Base-by-base conservation (phyloP, 2,329 filamentous ascomycete species). In the Cadophora luteo-olivacea region DNA sequence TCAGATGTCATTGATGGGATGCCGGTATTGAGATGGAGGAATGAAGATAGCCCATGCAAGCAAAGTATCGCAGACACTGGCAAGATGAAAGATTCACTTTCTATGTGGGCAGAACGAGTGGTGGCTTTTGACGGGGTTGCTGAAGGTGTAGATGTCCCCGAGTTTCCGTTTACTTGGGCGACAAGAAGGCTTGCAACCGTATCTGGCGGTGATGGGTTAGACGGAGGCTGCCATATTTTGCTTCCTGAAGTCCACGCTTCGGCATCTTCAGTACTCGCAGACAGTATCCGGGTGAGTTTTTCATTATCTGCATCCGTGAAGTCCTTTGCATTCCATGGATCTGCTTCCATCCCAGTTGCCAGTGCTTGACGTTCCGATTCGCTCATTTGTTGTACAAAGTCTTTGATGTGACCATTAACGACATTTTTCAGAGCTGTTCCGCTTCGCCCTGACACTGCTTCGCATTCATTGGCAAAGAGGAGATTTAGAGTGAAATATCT, bases 1-100 rank as follows among this genome's bases (percentile, higher is more conserved):
- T 97, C 94, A 1, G 90, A 85, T 0, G 93, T 92, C 88, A 97
- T 94, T 69, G 91, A 95, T 1, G 96, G 95, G 67, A 98, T 95
- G 38, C 90, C 91, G 5, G 92, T 86, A 67, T 95, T 90, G 4
- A 99, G 86, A 70, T 92, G 92, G 72, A 97, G 85, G 79, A 97
- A 97, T 19, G 90, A 87, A 68, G 93, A 90, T 72, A 97, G 90
- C 62, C 92, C 93, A 67, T 89, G 86, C 65, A 99, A 86, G 72
- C 96, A 94, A 0, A 92, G 84, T 38, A 95, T 85, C 0, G 93
- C 94, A 5, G 94, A 97, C 64, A 91, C 87, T 0, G 96, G 94
- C 12, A 99, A 87, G 66, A 97, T 89, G 78, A 93, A 98, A 64
- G 88, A 90, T 77, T 97, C 92, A 32, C 91, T 89, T 69, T 97